Percentiles rank a stretch among this genome's conserved stretches.
phyloP scores from a whole-genome alignment of 2,329 filamentous ascomycete genomes.

The Hawksworthiomyces lignivorus region DNA sequence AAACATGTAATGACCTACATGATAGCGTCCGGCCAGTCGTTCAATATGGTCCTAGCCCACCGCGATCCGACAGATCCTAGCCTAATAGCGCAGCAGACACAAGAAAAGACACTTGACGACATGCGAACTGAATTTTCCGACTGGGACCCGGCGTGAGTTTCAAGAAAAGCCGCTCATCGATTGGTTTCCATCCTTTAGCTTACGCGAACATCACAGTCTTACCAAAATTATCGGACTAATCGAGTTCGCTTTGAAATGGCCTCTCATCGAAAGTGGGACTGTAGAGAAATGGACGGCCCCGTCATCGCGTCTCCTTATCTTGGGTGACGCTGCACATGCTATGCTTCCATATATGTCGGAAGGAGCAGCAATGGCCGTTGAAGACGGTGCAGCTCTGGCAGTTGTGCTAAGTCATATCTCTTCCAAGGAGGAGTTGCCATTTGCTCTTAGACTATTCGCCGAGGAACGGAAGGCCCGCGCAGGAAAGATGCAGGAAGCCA shows the following conservation, averaged over 20 bases:
- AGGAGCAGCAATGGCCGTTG: conserved; percentile 40
- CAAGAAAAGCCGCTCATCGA: too few relatives aligned
- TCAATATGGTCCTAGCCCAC: conserved; percentile 40
- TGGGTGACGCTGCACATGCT: conserved; percentile 29
- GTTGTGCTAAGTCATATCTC: conserved; percentile 25
- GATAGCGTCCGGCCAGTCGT: conserved; percentile 32
- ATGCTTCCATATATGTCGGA: conserved; percentile 40
- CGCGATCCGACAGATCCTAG: conserved; percentile 27
- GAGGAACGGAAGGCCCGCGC: conserved; percentile 25
- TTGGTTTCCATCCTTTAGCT: too few relatives aligned
- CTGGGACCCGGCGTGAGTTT: conserved; percentile 26
- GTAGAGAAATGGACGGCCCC: conserved; percentile 17
- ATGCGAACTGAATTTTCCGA: conserved; percentile 26
- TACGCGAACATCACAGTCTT: conserved; percentile 23
- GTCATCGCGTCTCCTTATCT: conserved; percentile 19
- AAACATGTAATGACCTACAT: conserved; percentile 38
- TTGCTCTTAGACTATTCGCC: conserved; percentile 30
- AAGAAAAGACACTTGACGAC: conserved; percentile 21
- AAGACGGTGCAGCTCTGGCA: conserved; percentile 40
- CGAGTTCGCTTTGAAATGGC: conserved; percentile 12
- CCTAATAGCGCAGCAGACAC: conserved; percentile 17
- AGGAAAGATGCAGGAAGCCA: conserved; percentile 35
- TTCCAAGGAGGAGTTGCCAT: conserved; percentile 19
- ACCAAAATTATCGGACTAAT: conserved; percentile 28
- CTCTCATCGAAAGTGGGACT: conserved; percentile 25